Percentiles rank a stretch among this genome's conserved stretches.
Conservation (phyloP, 108 stramenopile genomes). For the Fistulifera pelliculosa region DNA sequence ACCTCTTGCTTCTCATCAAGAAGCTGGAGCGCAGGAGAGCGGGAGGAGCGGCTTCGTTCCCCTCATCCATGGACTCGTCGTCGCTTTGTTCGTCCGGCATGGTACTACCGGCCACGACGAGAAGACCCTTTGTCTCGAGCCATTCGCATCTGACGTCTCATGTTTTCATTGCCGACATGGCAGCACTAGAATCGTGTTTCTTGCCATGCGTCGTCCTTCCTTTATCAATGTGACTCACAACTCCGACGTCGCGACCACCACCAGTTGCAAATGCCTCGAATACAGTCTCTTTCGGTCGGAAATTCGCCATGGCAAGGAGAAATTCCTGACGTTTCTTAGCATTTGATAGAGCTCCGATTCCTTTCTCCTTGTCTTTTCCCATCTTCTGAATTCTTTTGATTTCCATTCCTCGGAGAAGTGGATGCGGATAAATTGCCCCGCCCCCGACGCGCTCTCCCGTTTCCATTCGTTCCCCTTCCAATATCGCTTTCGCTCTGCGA, state of each 20-base stretch:
- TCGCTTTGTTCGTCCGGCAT: slow-evolving; percentile 16
- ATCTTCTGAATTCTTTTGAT: slow-evolving; percentile 11
- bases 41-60: neutral
- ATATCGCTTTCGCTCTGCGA: slow-evolving; percentile 71
- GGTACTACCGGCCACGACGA: slow-evolving; percentile 69
- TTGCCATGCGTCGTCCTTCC: slow-evolving; percentile 39
- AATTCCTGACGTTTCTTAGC: slow-evolving; percentile 71
- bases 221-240: slow-evolving; percentile 72
- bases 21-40: neutral
- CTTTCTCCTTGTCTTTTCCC: neutral
- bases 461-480: slow-evolving; percentile 66
- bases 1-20: neutral
- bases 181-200: slow-evolving; percentile 52
- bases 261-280: slow-evolving; percentile 93
- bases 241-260: slow-evolving; percentile 60
- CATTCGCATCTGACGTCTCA: slow-evolving; percentile 84
- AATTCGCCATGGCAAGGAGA: slow-evolving; percentile 73
- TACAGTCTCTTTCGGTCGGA: slow-evolving; percentile 94
- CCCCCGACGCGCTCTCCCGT: slow-evolving; percentile 54
- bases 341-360: slow-evolving; percentile 26
- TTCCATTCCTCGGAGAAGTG: slow-evolving; percentile 57
- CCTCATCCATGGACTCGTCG: slow-evolving; percentile 7
- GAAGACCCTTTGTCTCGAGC: slow-evolving; percentile 65
- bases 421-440: slow-evolving; percentile 63
- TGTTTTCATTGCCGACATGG: slow-evolving; percentile 82